phyloP scores from a whole-genome alignment of 1,139 yeast species.

The Candida tetrigidarum region DNA sequence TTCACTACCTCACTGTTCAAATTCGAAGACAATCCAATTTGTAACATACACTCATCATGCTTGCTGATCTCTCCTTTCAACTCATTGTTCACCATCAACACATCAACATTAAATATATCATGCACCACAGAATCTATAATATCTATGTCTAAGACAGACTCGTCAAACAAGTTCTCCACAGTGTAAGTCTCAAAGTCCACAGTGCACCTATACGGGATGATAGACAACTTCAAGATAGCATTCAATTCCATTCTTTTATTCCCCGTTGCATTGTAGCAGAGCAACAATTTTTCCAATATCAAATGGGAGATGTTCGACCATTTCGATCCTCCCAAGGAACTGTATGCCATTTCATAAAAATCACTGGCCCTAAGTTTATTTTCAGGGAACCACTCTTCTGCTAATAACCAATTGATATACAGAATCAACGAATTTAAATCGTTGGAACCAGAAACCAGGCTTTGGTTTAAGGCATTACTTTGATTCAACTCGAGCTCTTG shows the following conservation, averaged over 20 bases:
- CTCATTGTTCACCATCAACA: slow-evolving; percentile 19
- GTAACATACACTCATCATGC: slow-evolving; percentile 25
- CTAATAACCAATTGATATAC: slow-evolving; percentile 53
- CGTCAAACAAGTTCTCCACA: neutral
- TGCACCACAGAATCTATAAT: slow-evolving; percentile 14
- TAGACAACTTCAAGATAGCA: slow-evolving; percentile 17
- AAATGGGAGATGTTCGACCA: slow-evolving; percentile 16
- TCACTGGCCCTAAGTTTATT: slow-evolving; percentile 15
- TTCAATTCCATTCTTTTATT: slow-evolving; percentile 13
- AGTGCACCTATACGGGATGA: slow-evolving; percentile 9
- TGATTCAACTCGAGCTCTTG: slow-evolving; percentile 24
- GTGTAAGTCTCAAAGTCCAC: slow-evolving; percentile 4
- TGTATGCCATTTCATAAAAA: slow-evolving; percentile 16
- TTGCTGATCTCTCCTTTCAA: slow-evolving; percentile 20
- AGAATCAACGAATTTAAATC: slow-evolving; percentile 14
- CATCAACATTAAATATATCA: slow-evolving; percentile 20
- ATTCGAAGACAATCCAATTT: slow-evolving; percentile 20
- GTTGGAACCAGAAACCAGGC: slow-evolving; percentile 14
- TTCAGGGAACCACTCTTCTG: slow-evolving; percentile 35
- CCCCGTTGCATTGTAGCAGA: slow-evolving; percentile 14
- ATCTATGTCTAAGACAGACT: slow-evolving; percentile 10
- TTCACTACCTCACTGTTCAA: slow-evolving; percentile 18
- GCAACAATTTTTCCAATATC: slow-evolving; percentile 16
- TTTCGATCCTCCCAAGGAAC: slow-evolving; percentile 11
- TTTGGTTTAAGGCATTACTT: slow-evolving; percentile 12